These are phyloP conservation scores for Annona squamosa DNA, from an alignment of 164 flowering plant species.

Conservation along the genomic window DNA sequence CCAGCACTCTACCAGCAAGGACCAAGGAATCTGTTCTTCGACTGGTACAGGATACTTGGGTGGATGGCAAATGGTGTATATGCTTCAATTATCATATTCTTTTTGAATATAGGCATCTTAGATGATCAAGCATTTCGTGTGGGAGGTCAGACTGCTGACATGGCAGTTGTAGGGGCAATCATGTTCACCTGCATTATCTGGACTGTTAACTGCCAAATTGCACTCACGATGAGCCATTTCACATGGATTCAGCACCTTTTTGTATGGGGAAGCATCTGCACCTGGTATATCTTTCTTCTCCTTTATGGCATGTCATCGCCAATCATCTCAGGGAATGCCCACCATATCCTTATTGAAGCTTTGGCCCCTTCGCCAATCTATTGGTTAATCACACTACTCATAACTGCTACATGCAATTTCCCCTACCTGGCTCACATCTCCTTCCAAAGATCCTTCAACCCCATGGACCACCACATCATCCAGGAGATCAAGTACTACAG, in stretches of 20 bases:
- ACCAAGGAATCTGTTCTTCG: slow-evolving; percentile 77
- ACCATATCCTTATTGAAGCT: slow-evolving; percentile 58
- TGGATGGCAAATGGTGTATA: slow-evolving; percentile 93
- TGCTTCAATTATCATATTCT: slow-evolving; percentile 65
- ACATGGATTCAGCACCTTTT: slow-evolving; percentile 93
- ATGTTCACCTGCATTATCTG: slow-evolving; percentile 96
- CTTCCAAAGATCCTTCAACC: slow-evolving; percentile 68
- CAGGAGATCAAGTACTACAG: slow-evolving; percentile 90
- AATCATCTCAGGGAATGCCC: slow-evolving; percentile 34
- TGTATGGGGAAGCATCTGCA: slow-evolving; percentile 79
- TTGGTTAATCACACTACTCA: slow-evolving; percentile 68
- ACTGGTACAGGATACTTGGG: slow-evolving; percentile 81
- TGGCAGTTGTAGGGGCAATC: slow-evolving; percentile 74
- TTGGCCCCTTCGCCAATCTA: slow-evolving; percentile 81
- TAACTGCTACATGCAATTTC: slow-evolving; percentile 47
- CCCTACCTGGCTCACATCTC: slow-evolving; percentile 74
- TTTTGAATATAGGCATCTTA: slow-evolving; percentile 56
- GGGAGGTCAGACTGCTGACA: slow-evolving; percentile 77
- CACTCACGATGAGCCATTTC: slow-evolving; percentile 89
- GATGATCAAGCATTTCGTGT: slow-evolving; percentile 61
- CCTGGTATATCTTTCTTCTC: slow-evolving; percentile 78
- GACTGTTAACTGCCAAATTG: slow-evolving; percentile 87
- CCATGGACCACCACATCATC: slow-evolving; percentile 92
- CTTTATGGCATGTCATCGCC: slow-evolving; percentile 62
- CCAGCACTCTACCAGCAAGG: slow-evolving; percentile 97